Conservation (phyloP, 805 yeast species). For the Blastobotrys chiropterorum region DNA sequence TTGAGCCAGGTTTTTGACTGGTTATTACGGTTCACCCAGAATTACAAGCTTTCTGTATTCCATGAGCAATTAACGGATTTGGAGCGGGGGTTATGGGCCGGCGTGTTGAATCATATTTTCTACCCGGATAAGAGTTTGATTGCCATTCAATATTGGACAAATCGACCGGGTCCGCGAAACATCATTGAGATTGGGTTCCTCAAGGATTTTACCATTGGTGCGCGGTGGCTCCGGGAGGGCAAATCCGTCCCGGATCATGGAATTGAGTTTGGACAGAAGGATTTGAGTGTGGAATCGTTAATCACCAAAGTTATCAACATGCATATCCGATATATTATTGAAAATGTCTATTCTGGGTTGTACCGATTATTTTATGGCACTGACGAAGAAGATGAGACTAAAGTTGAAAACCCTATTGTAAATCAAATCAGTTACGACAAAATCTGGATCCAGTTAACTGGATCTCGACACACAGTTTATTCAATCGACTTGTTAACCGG, state of each 20-base stretch:
- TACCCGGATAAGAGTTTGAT: constrained; percentile 49
- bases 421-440: constrained; percentile 3
- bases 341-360: constrained; percentile 21
- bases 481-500: constrained; percentile 23
- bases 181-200: constrained; percentile 56
- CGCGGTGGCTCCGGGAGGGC: constrained; percentile 62
- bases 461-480: constrained; percentile 16
- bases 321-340: constrained; percentile 36
- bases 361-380: neutral
- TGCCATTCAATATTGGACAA: constrained; percentile 60
- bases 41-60: constrained; percentile 56
- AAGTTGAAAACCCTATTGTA: neutral
- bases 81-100: constrained; percentile 50
- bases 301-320: constrained; percentile 35
- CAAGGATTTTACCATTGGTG: constrained; percentile 39
- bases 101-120: constrained; percentile 52
- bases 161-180: constrained; percentile 43
- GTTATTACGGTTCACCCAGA: constrained; percentile 54
- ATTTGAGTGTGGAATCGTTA: constrained; percentile 31
- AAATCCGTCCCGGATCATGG: constrained; percentile 27
- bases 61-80: constrained; percentile 51
- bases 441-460: constrained; percentile 18
- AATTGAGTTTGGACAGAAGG: constrained; percentile 30
- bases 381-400: neutral
- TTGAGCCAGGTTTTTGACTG: constrained; percentile 50